Evolutionary conservation across 2,329 filamentous ascomycete genomes (phyloP), one percentile per base, ranked within the genome.

Genomic region (Fusarium graminum): DNA sequence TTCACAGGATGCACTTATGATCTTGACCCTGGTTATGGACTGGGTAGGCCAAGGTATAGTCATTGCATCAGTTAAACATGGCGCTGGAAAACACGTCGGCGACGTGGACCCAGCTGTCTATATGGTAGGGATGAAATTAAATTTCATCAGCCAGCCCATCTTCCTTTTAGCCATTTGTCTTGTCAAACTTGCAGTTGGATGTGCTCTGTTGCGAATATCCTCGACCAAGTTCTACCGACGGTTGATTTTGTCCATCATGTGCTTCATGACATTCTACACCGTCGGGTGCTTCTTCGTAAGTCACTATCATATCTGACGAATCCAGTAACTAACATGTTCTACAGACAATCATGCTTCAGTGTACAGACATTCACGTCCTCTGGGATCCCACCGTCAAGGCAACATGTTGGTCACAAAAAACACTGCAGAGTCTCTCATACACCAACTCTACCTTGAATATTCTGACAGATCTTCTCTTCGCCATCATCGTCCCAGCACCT

Each of bases 321-420:
- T 4, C 8, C 6, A 0, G 12, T 52, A n/a, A 43, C 29, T 28
- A 8, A n/a, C 19, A 19, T 7, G 2, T 2, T 13, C 13, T 19
- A 1, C 16, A 78, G 72, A 84, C 83, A 0, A 62, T 85, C 3
- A 55, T 85, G 3, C 70, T 84, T 2, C 82, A 86, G 58, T 86
- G 84, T 46, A 78, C 76, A 7, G 77, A 85, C 40, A 71, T 85
- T 2, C 75, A 78, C 7, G 61, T 80, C 1, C 75, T 79, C 28
- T 86, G 83, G 83, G 81, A 86, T 61, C 42, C 38, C 0, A 70
- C 67, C 0, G 74, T 80, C 3, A 69, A 72, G 77, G 0, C 77
- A 73, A 2, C 34, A 4, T 85, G 83, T 63, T 86, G 81, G 78
- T 56, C 74, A 1, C 58, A 70, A 7, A 44, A 47, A 2, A 81